Evolutionary conservation across 2,329 filamentous ascomycete genomes (phyloP), one percentile per base, ranked within the genome.

Genomic region (Dothideomycetes sp.): DNA sequence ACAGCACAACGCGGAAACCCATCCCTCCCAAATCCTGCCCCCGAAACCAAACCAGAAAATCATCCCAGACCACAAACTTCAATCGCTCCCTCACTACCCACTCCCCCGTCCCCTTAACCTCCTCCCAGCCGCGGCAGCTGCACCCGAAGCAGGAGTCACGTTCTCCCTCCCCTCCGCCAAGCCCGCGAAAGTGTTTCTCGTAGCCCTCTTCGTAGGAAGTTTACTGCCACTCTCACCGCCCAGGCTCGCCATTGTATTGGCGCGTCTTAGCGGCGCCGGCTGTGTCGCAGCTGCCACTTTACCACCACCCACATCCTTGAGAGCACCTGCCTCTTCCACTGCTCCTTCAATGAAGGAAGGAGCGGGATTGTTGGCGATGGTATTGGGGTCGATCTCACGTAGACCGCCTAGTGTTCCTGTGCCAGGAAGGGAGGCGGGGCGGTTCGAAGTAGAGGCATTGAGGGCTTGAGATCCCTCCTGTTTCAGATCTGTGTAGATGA

Each of bases 321-420:
- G 53, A 12, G 55, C 45, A 15, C 45, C 40, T 33, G 52, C 50
- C 24, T 37, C 18, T 35, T 49, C 36, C 47, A 48, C 15, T 46
- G 46, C 19, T 50, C 32, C 22, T 7, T 27, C 22, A 12, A 27
- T 12, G 22, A 27, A 7, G 22, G 22, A 12, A 27, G 22, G 22
- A 11, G 27, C 10, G 11, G 39, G 39, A 4, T 33, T 32, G 19
- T 47, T 45, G 30, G 65, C 50, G 36, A 61, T 51, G 42, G 53
- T 51, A 37, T 69, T 70, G 59, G 66, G 58, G 48, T 70, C 66
- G n/a, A 69, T 54, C 47, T 70, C 66, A 38, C 66, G 59, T 14
- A 70, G 55, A 41, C 62, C 53, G 39, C 44, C 43, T 12, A 27
- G 22, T 7, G 7, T 27, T 27, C 22, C 22, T 19, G 27, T 29